Evolutionary conservation across 2,329 filamentous ascomycete genomes (phyloP).

Genomic region (Pseudovirgaria hyperparasitica): DNA sequence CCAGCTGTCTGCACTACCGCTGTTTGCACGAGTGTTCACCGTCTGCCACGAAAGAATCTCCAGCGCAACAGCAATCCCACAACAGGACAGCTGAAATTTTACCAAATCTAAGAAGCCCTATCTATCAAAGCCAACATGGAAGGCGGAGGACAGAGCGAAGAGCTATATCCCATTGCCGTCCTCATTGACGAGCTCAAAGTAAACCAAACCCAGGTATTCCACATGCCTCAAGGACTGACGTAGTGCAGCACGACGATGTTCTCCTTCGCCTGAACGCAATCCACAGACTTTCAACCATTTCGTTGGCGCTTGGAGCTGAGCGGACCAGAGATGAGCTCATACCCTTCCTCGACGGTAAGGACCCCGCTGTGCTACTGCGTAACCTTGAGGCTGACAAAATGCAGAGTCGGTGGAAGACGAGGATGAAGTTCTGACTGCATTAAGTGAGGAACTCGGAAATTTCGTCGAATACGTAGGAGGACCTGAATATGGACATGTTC

Average conservation of each 20-base stretch:
- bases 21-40: too few species aligned
- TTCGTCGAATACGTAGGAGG: conserved; percentile 98
- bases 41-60: too few species aligned
- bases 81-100: too few species aligned
- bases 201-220: conserved; percentile 17
- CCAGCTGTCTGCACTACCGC: too few species aligned
- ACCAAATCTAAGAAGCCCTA: too few species aligned
- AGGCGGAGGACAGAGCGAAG: conserved; percentile 81
- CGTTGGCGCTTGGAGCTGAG: conserved; percentile 87
- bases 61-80: too few species aligned
- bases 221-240: conserved; percentile 4
- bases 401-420: conserved; percentile 97
- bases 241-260: conserved; percentile 82
- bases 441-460: conserved; percentile 90
- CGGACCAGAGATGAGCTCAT: conserved; percentile 97
- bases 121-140: conserved; percentile 70
- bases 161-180: conserved; percentile 99
- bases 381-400: conserved; percentile 17
- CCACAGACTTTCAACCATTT: conserved; percentile 94
- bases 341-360: conserved; percentile 93
- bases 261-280: conserved; percentile 96
- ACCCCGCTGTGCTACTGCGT: conserved; percentile 3
- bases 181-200: conserved; percentile 99
- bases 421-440: conserved; percentile 91
- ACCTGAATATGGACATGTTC: conserved; percentile 84